phyloP scores from a whole-genome alignment of 306 rosid genomes.

The Albizia julibrissin region DNA sequence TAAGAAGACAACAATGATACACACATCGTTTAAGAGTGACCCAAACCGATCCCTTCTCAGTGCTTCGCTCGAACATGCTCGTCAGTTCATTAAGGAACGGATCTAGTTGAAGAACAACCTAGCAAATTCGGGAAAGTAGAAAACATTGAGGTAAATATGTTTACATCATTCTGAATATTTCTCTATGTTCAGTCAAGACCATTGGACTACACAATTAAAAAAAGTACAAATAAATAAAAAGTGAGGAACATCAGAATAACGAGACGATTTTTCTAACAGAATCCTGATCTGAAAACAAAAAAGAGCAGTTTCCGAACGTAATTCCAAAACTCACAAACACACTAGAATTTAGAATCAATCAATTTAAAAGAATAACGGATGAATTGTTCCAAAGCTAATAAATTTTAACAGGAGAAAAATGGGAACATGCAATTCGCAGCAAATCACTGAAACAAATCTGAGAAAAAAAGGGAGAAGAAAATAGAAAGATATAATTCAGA shows the following conservation, averaged over 20 bases:
- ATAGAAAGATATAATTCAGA: background rate
- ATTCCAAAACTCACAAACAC: background rate
- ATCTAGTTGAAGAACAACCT: slow-evolving; percentile 87
- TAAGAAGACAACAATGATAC: slow-evolving; percentile 13
- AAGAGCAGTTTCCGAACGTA: background rate
- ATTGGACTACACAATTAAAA: background rate
- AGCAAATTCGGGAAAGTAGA: slow-evolving; percentile 10
- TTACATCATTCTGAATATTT: background rate
- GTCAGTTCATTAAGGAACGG: slow-evolving; percentile 98
- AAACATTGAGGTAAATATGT: background rate
- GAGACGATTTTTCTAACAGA: background rate
- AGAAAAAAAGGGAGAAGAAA: background rate
- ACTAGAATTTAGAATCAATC: background rate
- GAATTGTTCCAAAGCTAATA: background rate
- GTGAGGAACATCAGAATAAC: slow-evolving; percentile 12
- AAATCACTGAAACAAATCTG: background rate
- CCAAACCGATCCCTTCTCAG: slow-evolving; percentile 89
- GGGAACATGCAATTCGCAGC: background rate
- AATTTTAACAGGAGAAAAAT: background rate
- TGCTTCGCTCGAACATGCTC: slow-evolving; percentile 84
- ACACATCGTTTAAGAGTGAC: slow-evolving; percentile 95
- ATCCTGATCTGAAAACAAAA: background rate
- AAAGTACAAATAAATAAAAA: background rate
- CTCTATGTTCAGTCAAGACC: background rate
- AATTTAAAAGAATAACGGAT: background rate